Evolutionary conservation across 2,329 filamentous ascomycete species (phyloP), one percentile per base, ranked within the genome.

Genomic region (Pseudocercospora fijiensis): DNA sequence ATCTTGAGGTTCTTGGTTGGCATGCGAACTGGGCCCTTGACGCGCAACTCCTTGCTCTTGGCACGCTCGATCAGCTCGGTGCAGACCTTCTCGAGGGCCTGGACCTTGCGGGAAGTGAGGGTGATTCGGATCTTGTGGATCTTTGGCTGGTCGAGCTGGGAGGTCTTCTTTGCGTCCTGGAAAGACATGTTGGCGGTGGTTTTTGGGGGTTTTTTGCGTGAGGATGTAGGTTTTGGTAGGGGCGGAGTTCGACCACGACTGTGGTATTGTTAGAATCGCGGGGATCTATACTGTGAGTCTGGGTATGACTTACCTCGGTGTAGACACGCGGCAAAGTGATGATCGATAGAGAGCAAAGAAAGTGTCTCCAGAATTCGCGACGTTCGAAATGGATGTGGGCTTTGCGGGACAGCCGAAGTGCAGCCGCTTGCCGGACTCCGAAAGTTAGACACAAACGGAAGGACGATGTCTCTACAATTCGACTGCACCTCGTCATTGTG

Each of bases 61-160:
- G 95, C 92, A 79, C 95, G 94, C 84, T 99, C 95, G 81, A 98
- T 93, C 81, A 99, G 91, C 86, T 98, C 95, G 79, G 88, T 85
- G 88, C 92, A 97, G 80, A 98, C 94, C 86, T 96, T 96, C 88
- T 98, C 95, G 79, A 98, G 91, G 74, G 92, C 88, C 79, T 89
- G 85, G 79, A 98, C 94, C 85, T 97, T 97, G 85, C 91, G 91
- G 77, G 87, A 91, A 81, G 93, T 95, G 77, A 97, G 87, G 82
- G 94, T 98, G 87, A 98, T 97, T 81, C 94, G 91, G 87, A 96
- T 96, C 85, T 93, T 92, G 89, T 96, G 92, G 85, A 90, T 90
- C 89, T 96, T 96, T 66, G 91, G 91, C 81, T 88, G 89, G 81
- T 96, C 93, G 84, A 87, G 90, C 82, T 91, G 90, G 77, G 93